phyloP scores from a whole-genome alignment of 78 protist species.

The Polysphondylium violaceum region DNA sequence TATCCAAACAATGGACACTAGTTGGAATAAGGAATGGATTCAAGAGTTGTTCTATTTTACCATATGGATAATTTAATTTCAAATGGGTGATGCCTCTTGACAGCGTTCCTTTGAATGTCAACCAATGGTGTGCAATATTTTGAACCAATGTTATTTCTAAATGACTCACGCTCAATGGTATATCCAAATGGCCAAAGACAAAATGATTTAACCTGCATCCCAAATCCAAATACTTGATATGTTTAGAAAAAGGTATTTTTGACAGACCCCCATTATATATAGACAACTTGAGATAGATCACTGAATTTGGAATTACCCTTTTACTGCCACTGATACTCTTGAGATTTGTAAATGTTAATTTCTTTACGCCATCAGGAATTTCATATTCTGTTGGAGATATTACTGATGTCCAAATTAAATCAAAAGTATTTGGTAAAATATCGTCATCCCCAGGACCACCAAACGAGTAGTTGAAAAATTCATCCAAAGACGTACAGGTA shows the following conservation, averaged over 20 bases:
- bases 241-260: background rate
- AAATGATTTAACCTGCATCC: background rate
- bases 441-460: too few relatives aligned
- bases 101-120: background rate
- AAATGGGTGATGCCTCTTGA: background rate
- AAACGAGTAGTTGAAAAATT: background rate
- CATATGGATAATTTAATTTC: too few relatives aligned
- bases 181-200: background rate
- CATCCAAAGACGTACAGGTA: background rate
- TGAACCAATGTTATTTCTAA: background rate
- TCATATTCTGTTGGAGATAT: too few relatives aligned
- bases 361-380: too few relatives aligned
- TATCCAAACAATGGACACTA: background rate
- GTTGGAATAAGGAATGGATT: too few relatives aligned
- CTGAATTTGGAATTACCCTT: background rate
- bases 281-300: background rate
- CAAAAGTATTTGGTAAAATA: too few relatives aligned
- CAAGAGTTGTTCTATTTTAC: too few relatives aligned
- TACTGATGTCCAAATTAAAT: too few relatives aligned
- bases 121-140: background rate
- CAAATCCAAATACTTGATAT: background rate
- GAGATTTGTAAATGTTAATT: too few relatives aligned
- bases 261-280: background rate
- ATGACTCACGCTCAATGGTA: background rate
- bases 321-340: too few relatives aligned